Evolutionary conservation across 345 rosid genomes (phyloP).

Genomic region (Salix caprea): DNA sequence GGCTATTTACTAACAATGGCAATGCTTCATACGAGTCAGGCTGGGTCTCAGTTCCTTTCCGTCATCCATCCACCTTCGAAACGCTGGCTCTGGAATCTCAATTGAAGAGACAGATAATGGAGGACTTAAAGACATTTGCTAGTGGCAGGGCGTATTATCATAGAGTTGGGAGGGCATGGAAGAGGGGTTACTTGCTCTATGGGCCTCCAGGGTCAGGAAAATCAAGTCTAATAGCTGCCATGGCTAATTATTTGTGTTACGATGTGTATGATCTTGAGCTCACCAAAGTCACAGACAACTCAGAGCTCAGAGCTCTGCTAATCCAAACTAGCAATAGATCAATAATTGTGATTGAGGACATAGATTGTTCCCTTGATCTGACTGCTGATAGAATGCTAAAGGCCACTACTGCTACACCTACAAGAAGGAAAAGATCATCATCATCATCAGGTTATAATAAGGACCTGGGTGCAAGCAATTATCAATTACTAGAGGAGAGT

Average conservation of each 20-base stretch:
- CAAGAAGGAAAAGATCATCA: conserved; percentile 12
- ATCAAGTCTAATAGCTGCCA: conserved; percentile 20
- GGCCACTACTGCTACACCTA: neutral
- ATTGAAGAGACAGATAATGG: conserved; percentile 10
- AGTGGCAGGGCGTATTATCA: conserved; percentile 12
- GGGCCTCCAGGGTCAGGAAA: conserved; percentile 22
- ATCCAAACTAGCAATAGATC: conserved; percentile 12
- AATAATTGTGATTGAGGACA: conserved; percentile 22
- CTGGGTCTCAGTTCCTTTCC: conserved; percentile 18
- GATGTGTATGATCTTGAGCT: conserved; percentile 25
- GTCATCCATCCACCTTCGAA: conserved; percentile 18
- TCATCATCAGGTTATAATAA: neutral
- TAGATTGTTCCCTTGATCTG: conserved; percentile 20
- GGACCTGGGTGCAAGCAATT: neutral
- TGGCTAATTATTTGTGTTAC: conserved; percentile 24
- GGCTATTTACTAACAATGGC: conserved; percentile 43
- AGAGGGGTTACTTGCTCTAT: conserved; percentile 19
- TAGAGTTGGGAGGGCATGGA: conserved; percentile 24
- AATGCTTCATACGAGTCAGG: conserved; percentile 38
- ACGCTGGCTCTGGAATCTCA: conserved; percentile 15
- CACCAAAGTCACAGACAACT: conserved; percentile 12
- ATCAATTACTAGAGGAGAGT: conserved; percentile 15
- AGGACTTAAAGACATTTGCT: conserved; percentile 13
- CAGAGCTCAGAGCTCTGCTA: conserved; percentile 15
- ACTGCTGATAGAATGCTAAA: conserved; percentile 37